Evolutionary conservation across 352 stramenopile species (phyloP).

Genomic region (Lagenidium sp.): DNA sequence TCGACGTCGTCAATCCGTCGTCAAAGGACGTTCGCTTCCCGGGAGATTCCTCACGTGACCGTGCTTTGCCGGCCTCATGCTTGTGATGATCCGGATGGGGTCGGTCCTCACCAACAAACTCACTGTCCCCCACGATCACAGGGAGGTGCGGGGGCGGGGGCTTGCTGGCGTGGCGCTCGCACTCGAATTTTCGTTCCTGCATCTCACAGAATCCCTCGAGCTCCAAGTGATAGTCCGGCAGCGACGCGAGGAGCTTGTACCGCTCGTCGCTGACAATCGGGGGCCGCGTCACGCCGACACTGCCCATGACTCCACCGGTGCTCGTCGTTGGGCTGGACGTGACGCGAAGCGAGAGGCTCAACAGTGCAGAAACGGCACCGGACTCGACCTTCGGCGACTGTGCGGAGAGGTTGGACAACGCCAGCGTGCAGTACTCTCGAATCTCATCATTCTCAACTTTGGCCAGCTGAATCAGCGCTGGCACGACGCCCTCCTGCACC

Average conservation of each 20-base stretch:
- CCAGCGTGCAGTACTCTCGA: slow-evolving; percentile 57
- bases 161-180: slow-evolving; percentile 34
- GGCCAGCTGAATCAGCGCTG: slow-evolving; percentile 51
- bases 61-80: slow-evolving; percentile 2
- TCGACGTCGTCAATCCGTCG: slow-evolving; percentile 1
- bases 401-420: slow-evolving; percentile 59
- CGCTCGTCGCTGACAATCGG: slow-evolving; percentile 30
- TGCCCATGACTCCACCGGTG: background rate
- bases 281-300: slow-evolving; percentile 20
- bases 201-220: slow-evolving; percentile 7
- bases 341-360: slow-evolving; percentile 35
- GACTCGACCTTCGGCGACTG: slow-evolving; percentile 63
- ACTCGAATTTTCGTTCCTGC: slow-evolving; percentile 37
- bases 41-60: slow-evolving; percentile 5
- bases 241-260: slow-evolving; percentile 28
- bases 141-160: slow-evolving; percentile 44
- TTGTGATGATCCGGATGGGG: background rate
- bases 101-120: slow-evolving; percentile 6
- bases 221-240: slow-evolving; percentile 23
- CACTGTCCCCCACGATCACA: slow-evolving; percentile 24
- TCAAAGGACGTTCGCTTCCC: slow-evolving; percentile 6
- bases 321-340: background rate
- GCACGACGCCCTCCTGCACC: slow-evolving; percentile 52
- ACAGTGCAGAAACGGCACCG: slow-evolving; percentile 44
- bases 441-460: slow-evolving; percentile 52